Percentiles rank a stretch among this genome's conserved stretches.
These are phyloP conservation scores for Alternaria arbusti DNA, from an alignment of 2,329 filamentous ascomycete genomes.

Conservation along the genomic window DNA sequence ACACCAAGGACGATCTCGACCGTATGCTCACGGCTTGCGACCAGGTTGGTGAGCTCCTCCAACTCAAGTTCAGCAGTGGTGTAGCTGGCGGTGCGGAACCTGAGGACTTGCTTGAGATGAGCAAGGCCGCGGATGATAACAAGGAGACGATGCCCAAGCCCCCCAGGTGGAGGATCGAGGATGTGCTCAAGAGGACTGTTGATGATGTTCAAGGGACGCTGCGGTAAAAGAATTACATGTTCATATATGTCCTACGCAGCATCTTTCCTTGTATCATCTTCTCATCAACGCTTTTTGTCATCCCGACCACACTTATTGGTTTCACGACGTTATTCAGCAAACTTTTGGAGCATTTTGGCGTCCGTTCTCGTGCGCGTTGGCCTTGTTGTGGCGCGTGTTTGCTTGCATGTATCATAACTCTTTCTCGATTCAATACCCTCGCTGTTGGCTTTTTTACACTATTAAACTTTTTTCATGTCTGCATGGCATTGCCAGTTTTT, in stretches of 20 bases:
- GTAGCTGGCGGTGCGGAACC: slow-evolving; percentile 86
- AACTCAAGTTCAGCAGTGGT: slow-evolving; percentile 97
- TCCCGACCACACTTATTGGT: neutral
- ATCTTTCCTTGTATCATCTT: neutral
- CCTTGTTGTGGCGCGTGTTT: neutral
- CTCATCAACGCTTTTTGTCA: neutral
- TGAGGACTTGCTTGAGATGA: slow-evolving; percentile 73
- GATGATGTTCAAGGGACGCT: slow-evolving; percentile 77
- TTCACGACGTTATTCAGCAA: neutral
- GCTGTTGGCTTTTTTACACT: neutral
- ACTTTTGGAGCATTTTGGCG: neutral
- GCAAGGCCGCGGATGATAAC: slow-evolving; percentile 54
- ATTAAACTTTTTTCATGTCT: neutral
- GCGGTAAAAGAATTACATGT: slow-evolving; percentile 55
- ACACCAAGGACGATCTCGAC: slow-evolving; percentile 98
- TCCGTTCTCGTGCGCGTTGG: neutral
- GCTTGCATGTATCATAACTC: neutral
- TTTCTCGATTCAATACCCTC: slow-evolving; percentile 4
- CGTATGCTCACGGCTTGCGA: slow-evolving; percentile 87
- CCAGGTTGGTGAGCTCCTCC: slow-evolving; percentile 87
- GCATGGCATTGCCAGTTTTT: neutral
- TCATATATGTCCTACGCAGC: neutral
- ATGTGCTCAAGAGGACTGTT: slow-evolving; percentile 75
- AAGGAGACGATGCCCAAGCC: slow-evolving; percentile 59
- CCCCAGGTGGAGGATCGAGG: slow-evolving; percentile 80